Evolutionary conservation across 352 stramenopile species (phyloP).

Genomic region (Saprolegnia diclina): DNA sequence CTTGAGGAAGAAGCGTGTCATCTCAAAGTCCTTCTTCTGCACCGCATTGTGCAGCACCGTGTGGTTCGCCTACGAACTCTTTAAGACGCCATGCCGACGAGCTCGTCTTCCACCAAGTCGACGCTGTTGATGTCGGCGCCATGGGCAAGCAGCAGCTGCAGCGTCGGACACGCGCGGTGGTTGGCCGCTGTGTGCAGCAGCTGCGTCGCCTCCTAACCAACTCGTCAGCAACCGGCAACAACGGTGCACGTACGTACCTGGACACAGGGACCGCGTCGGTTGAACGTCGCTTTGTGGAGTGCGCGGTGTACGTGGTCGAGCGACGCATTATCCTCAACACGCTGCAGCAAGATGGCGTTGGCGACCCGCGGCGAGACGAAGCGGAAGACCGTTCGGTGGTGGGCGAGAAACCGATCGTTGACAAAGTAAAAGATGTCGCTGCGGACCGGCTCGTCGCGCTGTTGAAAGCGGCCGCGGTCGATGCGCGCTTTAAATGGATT

Average conservation of each 20-base stretch:
- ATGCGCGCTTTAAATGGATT: constrained; percentile 10
- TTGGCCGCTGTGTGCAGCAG: background rate
- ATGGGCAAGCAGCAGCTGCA: background rate
- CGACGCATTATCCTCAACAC: background rate
- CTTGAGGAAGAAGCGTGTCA: background rate
- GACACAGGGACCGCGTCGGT: background rate
- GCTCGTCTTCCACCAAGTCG: background rate
- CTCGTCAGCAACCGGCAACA: background rate
- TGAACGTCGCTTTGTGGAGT: background rate
- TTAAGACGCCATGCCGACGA: background rate
- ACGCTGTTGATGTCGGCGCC: background rate
- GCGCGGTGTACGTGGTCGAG: background rate
- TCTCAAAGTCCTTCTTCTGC: background rate
- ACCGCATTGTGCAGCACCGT: background rate
- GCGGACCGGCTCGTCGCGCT: background rate
- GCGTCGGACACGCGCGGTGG: background rate
- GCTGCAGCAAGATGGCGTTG: background rate
- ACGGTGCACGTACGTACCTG: background rate
- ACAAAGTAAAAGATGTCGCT: constrained; percentile 9
- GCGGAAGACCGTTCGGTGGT: background rate
- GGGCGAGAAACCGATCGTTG: background rate
- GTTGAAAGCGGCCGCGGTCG: background rate
- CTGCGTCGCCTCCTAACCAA: background rate
- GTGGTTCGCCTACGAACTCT: background rate
- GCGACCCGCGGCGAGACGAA: background rate